phyloP scores from a whole-genome alignment of 352 stramenopile species.

The Phytophthora macrochlamydospora region DNA sequence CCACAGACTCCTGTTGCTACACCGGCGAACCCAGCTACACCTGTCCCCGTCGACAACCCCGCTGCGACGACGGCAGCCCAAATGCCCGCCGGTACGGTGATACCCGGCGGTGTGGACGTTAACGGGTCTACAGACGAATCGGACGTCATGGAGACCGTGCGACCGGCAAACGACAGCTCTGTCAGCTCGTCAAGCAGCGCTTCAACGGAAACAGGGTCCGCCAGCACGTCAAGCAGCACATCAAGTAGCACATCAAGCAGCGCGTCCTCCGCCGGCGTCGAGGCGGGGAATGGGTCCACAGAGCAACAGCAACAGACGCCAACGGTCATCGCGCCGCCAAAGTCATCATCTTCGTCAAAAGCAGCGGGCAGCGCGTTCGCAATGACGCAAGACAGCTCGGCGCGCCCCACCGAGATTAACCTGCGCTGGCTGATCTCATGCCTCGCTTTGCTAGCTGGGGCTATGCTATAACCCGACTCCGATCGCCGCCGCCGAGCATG shows the following conservation, averaged over 20 bases:
- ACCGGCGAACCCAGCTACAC: neutral
- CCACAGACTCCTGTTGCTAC: neutral
- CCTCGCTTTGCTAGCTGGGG: constrained; percentile 22
- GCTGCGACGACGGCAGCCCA: constrained; percentile 1
- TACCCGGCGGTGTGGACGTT: constrained; percentile 9
- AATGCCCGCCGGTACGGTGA: constrained; percentile 7
- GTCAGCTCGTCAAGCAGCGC: constrained; percentile 11
- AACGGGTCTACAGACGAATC: constrained; percentile 12
- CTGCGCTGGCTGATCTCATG: constrained; percentile 17
- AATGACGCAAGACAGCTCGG: constrained; percentile 22
- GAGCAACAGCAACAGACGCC: neutral
- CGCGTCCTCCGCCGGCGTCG: constrained; percentile 10
- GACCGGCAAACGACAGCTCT: constrained; percentile 17
- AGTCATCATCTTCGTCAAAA: constrained; percentile 15
- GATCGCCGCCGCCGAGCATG: constrained; percentile 1
- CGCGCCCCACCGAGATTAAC: constrained; percentile 10
- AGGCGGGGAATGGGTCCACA: neutral
- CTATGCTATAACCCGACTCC: constrained; percentile 16
- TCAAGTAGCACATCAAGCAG: neutral
- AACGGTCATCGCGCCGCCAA: neutral
- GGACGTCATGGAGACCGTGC: constrained; percentile 11
- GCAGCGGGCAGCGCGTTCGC: constrained; percentile 2
- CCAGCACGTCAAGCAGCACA: constrained; percentile 11
- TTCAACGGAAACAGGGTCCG: constrained; percentile 2
- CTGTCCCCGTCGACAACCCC: neutral